A percentile compares a stretch with the other conserved stretches of the same genome.
These are phyloP conservation scores for Saccharum officinarum DNA, from an alignment of 176 grass and related monocot genomes.

Conservation along the genomic window DNA sequence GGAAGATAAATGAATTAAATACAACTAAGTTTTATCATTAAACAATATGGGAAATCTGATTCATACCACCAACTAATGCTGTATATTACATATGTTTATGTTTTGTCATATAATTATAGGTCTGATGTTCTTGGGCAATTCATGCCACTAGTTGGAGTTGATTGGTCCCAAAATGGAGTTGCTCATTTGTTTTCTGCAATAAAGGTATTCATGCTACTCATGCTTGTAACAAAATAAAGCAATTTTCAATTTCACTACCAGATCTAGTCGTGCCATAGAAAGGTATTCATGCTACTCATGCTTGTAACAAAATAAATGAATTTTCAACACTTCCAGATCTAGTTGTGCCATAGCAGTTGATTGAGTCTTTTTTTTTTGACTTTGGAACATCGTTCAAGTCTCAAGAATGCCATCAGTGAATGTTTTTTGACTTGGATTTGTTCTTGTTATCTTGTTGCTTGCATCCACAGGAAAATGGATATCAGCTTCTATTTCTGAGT, in stretches of 20 bases:
- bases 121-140: slow-evolving; percentile 99
- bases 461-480: slow-evolving; percentile 84
- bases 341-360: slow-evolving; percentile 11
- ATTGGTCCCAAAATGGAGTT: slow-evolving; percentile 99
- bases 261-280: slow-evolving; percentile 18
- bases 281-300: slow-evolving; percentile 56
- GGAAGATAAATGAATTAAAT: neutral
- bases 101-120: slow-evolving; percentile 50
- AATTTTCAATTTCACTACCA: neutral
- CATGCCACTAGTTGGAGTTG: slow-evolving; percentile 96
- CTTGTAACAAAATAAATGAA: neutral
- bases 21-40: neutral
- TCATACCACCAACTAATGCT: neutral
- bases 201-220: slow-evolving; percentile 56
- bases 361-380: neutral
- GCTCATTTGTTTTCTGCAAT: slow-evolving; percentile 98
- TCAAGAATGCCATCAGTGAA: slow-evolving; percentile 15
- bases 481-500: slow-evolving; percentile 91
- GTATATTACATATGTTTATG: neutral
- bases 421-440: slow-evolving; percentile 6
- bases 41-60: neutral
- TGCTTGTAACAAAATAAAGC: neutral
- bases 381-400: slow-evolving; percentile 8
- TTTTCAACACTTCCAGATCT: neutral
- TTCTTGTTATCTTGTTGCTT: slow-evolving; percentile 34